These are phyloP conservation scores for Hyphopichia burtonii DNA, from an alignment of 1,139 yeast genomes.

Conservation along the genomic window DNA sequence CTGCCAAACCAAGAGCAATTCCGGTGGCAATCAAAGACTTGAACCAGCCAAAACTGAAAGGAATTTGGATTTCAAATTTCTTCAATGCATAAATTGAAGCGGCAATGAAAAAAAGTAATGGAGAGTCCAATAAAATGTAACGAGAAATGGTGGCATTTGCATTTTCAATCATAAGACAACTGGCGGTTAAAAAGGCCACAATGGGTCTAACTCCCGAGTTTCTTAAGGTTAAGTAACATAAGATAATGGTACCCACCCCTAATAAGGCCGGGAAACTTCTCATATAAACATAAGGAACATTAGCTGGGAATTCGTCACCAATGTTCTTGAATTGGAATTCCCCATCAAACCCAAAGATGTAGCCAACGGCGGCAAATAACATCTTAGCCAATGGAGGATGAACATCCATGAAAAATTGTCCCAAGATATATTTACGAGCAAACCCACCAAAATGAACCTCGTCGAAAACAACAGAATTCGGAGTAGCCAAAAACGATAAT, in stretches of 20 bases:
- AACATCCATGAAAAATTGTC: constrained; percentile 83
- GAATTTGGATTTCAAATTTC: constrained; percentile 74
- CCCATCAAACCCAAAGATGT: constrained; percentile 75
- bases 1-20: constrained; percentile 80
- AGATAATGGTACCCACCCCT: constrained; percentile 77
- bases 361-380: constrained; percentile 76
- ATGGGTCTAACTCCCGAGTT: constrained; percentile 83
- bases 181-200: constrained; percentile 66
- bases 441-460: constrained; percentile 66
- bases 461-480: constrained; percentile 37
- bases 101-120: constrained; percentile 88
- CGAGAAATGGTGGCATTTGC: constrained; percentile 87
- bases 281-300: constrained; percentile 78
- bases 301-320: constrained; percentile 60
- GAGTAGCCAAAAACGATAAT: constrained; percentile 23
- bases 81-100: constrained; percentile 78
- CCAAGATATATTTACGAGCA: constrained; percentile 70
- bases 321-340: constrained; percentile 70
- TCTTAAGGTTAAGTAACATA: constrained; percentile 78
- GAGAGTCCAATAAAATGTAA: constrained; percentile 87
- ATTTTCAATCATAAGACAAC: constrained; percentile 76
- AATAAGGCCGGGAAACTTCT: constrained; percentile 79
- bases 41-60: constrained; percentile 72
- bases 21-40: constrained; percentile 73
- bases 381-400: constrained; percentile 94